These are phyloP conservation scores for Annona squamosa DNA, from an alignment of 164 flowering plant genomes.

Conservation along the genomic window DNA sequence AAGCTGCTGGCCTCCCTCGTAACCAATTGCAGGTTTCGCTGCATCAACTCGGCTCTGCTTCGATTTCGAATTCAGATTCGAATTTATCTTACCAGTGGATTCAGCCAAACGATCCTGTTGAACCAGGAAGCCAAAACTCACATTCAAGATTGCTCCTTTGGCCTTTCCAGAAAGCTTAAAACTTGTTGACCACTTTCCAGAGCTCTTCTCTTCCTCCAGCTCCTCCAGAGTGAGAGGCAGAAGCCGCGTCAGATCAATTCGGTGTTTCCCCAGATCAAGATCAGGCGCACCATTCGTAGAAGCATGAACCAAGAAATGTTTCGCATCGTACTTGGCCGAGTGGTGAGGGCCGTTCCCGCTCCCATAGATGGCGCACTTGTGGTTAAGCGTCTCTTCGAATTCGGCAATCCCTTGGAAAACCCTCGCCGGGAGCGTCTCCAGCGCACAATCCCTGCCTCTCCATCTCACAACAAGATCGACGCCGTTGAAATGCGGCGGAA, in stretches of 20 bases:
- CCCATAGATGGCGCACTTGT: constrained; percentile 61
- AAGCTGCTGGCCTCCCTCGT: constrained; percentile 16
- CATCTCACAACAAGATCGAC: constrained; percentile 59
- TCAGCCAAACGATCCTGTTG: constrained; percentile 31
- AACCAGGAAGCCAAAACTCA: constrained; percentile 75
- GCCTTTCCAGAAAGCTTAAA: constrained; percentile 74
- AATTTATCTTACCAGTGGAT: constrained; percentile 14
- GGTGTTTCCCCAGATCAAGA: constrained; percentile 83
- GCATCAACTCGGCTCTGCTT: constrained; percentile 25
- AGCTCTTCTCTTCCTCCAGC: constrained; percentile 78
- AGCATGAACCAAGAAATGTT: constrained; percentile 65
- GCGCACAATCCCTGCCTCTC: constrained; percentile 66
- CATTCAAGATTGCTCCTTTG: constrained; percentile 74
- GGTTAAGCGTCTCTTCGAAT: constrained; percentile 61
- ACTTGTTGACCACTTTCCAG: constrained; percentile 89
- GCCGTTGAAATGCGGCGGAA: constrained; percentile 41
- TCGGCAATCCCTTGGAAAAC: constrained; percentile 54
- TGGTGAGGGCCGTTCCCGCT: constrained; percentile 74
- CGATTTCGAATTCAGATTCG: constrained; percentile 5
- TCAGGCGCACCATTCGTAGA: constrained; percentile 45
- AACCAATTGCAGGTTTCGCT: constrained; percentile 21
- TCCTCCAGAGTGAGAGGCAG: constrained; percentile 93
- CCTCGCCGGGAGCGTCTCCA: constrained; percentile 44
- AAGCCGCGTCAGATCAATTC: constrained; percentile 84
- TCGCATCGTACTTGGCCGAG: constrained; percentile 90